Evolutionary conservation across 2,329 filamentous ascomycete species (phyloP), one percentile per base, ranked within the genome.

Genomic region (Emmonsiellopsis sp.): DNA sequence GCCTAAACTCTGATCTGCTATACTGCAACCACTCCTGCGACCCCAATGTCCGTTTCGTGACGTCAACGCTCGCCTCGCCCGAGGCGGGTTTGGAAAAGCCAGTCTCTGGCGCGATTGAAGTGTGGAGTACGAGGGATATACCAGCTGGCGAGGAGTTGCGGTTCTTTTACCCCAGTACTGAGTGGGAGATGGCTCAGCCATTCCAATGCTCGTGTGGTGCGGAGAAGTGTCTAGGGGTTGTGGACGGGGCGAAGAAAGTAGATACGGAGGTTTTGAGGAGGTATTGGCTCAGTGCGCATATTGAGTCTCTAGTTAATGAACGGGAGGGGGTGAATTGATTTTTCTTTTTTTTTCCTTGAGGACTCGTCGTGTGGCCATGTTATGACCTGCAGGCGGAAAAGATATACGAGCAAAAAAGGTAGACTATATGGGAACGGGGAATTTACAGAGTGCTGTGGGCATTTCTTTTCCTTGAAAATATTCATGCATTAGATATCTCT

Each of bases 141-240:
- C 39, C 43, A 37, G 63, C 56, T 7, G 72, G 72, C 1, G 71
- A 74, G 37, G 68, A 71, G 51, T 55, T 74, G 44, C 70, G 70
- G 65, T 88, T 87, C 72, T 88, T 88, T 70, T 88, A 88, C 61
- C 84, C 85, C 3, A 86, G 82, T 52, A 87, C 84, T 1, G 85
- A 88, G 69, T 88, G 84, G 84, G 63, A 75, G 62, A 87, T 88
- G 85, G 81, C 81, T 34, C 85, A 88, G 72, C 77, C 83, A 3
- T 88, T 88, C 64, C 70, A 78, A 55, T 88, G 85, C 65, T 72
- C 78, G 55, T 88, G 85, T 65, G 74, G 76, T 56, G 74, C 74
- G 4, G 48, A 53, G 14, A 70, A 71, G 17, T 88, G 85, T 69
- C 75, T 77, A 51, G 83, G 84, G 13, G 74, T 68, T 57, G 86